Evolutionary conservation across 352 stramenopile genomes (phyloP).

Genomic region (Saprolegnia diclina): DNA sequence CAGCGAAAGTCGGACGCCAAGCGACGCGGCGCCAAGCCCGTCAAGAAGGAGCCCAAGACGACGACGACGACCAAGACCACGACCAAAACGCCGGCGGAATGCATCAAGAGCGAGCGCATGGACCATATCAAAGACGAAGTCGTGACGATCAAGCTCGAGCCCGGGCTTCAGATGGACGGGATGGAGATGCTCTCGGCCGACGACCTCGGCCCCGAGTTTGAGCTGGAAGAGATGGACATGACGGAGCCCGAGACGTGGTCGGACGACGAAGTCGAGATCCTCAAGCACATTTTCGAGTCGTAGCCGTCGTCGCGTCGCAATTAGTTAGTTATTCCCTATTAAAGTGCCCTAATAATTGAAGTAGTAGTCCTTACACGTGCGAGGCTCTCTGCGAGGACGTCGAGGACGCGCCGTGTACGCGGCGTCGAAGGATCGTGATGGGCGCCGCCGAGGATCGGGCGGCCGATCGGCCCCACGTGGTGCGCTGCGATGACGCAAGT

Average conservation of each 20-base stretch:
- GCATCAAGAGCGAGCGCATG: conserved; percentile 13
- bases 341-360: not conserved
- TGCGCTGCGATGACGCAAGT: too few species aligned
- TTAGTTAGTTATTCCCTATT: not conserved
- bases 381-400: not conserved
- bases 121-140: not conserved
- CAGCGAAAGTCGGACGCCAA: conserved; percentile 29
- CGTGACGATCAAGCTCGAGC: conserved; percentile 15
- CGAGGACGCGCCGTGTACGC: not conserved
- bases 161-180: not conserved
- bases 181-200: not conserved
- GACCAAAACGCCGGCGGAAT: too few species aligned
- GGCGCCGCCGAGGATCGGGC: too few species aligned
- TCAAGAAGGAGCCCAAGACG: conserved; percentile 13
- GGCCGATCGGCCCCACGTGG: too few species aligned
- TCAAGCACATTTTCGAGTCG: conserved; percentile 26
- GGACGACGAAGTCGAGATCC: conserved; percentile 27
- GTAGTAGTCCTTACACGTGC: too few species aligned
- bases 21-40: conserved; percentile 18
- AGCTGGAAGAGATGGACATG: conserved; percentile 28
- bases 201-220: not conserved
- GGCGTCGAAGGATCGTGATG: not conserved
- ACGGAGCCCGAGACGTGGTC: conserved; percentile 26
- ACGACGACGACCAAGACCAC: too few species aligned
- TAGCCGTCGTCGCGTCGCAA: not conserved